phyloP scores from a whole-genome alignment of 768 basidiomycete species.

The Epithele typhae region DNA sequence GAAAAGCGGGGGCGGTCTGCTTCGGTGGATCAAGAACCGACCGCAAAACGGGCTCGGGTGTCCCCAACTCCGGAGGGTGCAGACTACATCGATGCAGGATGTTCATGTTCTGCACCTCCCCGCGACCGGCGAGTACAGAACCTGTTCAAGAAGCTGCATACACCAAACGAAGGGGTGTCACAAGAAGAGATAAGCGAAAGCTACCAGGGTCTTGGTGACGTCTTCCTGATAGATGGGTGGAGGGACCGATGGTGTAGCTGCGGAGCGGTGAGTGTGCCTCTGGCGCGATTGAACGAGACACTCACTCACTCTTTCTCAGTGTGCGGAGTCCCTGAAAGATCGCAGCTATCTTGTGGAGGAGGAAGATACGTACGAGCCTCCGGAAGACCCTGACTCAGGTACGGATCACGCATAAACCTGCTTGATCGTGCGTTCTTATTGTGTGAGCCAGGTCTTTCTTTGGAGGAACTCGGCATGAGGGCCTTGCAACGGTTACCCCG shows the following conservation, averaged over 20 bases:
- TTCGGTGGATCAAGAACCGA: constrained; percentile 28
- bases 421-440: too few relatives aligned
- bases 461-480: constrained; percentile 82
- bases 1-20: constrained; percentile 43
- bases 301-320: constrained; percentile 36
- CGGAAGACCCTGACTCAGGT: constrained; percentile 85
- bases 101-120: neutral
- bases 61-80: constrained; percentile 31
- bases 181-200: neutral
- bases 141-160: constrained; percentile 28
- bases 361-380: constrained; percentile 82
- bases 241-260: constrained; percentile 81
- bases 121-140: neutral
- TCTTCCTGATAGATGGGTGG: constrained; percentile 73
- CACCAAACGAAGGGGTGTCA: constrained; percentile 23
- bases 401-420: too few relatives aligned
- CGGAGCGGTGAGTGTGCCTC: constrained; percentile 38
- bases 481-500: constrained; percentile 71
- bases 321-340: constrained; percentile 48
- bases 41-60: constrained; percentile 41
- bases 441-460: constrained; percentile 66
- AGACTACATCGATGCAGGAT: too few relatives aligned
- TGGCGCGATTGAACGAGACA: neutral
- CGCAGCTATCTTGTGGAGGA: constrained; percentile 65
- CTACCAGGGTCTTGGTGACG: constrained; percentile 57